These are phyloP conservation scores for Kandelia obovata DNA, from an alignment of 345 rosid species.

Conservation along the genomic window DNA sequence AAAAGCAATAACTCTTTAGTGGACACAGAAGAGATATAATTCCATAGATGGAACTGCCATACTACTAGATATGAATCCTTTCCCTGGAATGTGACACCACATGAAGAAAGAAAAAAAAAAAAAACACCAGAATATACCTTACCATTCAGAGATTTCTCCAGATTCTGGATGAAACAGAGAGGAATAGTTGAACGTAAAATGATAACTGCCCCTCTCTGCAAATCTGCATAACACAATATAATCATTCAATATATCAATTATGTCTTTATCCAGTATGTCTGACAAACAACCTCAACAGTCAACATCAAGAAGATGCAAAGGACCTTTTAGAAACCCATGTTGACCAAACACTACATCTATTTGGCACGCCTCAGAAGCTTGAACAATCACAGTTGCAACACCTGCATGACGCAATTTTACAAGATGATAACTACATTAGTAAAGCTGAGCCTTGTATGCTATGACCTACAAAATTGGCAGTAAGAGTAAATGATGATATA, in stretches of 20 bases:
- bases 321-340: conserved; percentile 63
- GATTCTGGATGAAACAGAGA: conserved; percentile 45
- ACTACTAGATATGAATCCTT: not conserved
- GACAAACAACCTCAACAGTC: no score
- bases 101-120: not conserved
- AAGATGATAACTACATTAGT: not conserved
- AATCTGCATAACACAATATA: conserved; percentile 35
- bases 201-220: conserved; percentile 49
- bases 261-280: not conserved
- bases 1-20: no score
- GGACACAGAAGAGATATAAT: no score
- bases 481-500: not conserved
- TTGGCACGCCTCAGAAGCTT: conserved; percentile 62
- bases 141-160: conserved; percentile 66
- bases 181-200: conserved; percentile 53
- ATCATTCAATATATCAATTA: not conserved
- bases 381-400: conserved; percentile 59
- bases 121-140: conserved; percentile 11
- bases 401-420: conserved; percentile 34
- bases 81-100: not conserved
- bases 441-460: not conserved
- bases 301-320: conserved; percentile 15
- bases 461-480: not conserved
- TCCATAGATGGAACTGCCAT: not conserved
- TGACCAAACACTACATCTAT: conserved; percentile 53